Conservation (phyloP, 768 basidiomycete genomes). For the Sporobolomyces phaffii region DNA sequence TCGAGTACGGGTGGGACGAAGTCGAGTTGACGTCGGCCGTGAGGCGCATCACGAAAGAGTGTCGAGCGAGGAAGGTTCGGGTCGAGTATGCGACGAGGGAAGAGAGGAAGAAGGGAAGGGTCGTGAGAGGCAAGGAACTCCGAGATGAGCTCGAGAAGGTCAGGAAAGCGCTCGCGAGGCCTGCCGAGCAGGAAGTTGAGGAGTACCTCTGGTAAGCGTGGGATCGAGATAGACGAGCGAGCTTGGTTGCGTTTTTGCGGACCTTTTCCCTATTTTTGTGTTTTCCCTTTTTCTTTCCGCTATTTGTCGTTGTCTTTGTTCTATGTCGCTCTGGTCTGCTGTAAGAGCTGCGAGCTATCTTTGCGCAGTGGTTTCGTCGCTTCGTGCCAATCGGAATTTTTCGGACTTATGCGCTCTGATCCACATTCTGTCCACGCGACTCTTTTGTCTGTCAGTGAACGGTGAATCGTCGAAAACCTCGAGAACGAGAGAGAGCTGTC, state of each 20-base stretch:
- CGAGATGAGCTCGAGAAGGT: background rate
- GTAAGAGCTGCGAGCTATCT: no score
- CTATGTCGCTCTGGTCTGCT: no score
- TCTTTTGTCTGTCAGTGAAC: no score
- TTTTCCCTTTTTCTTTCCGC: no score
- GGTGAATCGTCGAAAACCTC: no score
- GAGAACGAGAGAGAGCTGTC: no score
- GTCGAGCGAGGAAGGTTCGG: background rate
- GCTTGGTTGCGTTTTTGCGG: background rate
- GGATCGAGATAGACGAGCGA: background rate
- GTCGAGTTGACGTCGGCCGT: constrained; percentile 14
- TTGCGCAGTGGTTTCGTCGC: no score
- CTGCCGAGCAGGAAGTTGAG: background rate
- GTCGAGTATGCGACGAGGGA: background rate
- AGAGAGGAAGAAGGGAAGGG: background rate
- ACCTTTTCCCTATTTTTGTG: no score
- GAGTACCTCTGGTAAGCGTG: background rate
- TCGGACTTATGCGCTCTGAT: no score
- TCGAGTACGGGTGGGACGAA: background rate
- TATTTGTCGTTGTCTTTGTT: no score
- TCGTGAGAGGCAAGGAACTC: background rate
- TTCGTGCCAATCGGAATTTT: no score
- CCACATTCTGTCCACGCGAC: no score
- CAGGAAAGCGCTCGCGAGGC: background rate
- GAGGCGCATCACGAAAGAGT: background rate